Percentiles rank a stretch among this genome's conserved stretches.
These are phyloP conservation scores for Areca catechu DNA, from an alignment of 176 grass and related monocot species.

Conservation along the genomic window DNA sequence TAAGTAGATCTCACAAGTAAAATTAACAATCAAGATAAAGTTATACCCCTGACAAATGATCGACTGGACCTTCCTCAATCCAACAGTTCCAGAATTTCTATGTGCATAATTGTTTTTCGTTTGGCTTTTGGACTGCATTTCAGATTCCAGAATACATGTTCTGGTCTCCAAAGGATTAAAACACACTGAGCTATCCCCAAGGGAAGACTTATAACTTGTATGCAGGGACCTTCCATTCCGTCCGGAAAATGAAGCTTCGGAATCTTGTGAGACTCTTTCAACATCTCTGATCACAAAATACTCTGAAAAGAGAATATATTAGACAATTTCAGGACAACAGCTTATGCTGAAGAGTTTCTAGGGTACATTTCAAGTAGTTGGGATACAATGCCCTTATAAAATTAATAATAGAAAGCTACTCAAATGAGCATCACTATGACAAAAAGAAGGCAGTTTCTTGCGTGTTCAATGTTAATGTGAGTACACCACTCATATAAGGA, in stretches of 20 bases:
- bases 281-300: slow-evolving; percentile 23
- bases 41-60: slow-evolving; percentile 30
- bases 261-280: slow-evolving; percentile 31
- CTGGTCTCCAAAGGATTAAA: slow-evolving; percentile 4
- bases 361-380: neutral
- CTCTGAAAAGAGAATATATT: slow-evolving; percentile 20
- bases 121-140: too few relatives aligned
- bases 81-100: slow-evolving; percentile 6
- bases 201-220: slow-evolving; percentile 7
- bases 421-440: too few relatives aligned
- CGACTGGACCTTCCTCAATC: slow-evolving; percentile 11
- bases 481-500: too few relatives aligned
- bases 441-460: too few relatives aligned
- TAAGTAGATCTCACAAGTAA: too few relatives aligned
- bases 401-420: neutral
- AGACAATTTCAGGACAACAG: neutral
- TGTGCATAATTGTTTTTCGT: slow-evolving; percentile 13
- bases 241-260: slow-evolving; percentile 16
- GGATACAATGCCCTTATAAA: neutral
- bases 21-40: slow-evolving; percentile 6
- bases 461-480: too few relatives aligned
- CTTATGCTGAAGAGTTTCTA: neutral
- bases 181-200: slow-evolving; percentile 7
- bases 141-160: neutral
- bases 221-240: slow-evolving; percentile 16